Percentiles rank a stretch among this genome's conserved stretches.
phyloP scores from a whole-genome alignment of 192 early-diverging fungal species.

The Obelidium mucronatum region DNA sequence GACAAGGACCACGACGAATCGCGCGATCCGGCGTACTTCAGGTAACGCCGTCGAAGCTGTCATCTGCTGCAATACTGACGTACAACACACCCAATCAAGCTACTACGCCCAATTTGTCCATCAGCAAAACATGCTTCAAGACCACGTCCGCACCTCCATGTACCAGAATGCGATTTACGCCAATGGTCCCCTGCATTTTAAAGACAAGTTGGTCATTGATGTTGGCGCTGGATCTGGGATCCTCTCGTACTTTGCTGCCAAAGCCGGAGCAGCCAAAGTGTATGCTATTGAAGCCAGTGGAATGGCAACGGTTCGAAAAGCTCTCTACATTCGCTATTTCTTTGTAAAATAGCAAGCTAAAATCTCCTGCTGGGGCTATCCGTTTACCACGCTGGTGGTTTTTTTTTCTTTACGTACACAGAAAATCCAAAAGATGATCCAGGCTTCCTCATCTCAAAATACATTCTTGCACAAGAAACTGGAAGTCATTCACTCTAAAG shows the following conservation, averaged over 20 bases:
- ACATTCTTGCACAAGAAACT: slow-evolving; percentile 79
- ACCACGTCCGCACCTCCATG: slow-evolving; percentile 91
- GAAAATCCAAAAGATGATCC: slow-evolving; percentile 85
- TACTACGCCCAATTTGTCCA: slow-evolving; percentile 88
- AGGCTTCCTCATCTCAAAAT: slow-evolving; percentile 61
- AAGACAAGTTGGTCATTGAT: slow-evolving; percentile 88
- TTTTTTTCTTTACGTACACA: too few species aligned
- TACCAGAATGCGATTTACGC: slow-evolving; percentile 91
- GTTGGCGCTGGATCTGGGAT: slow-evolving; percentile 90
- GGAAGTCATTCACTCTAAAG: slow-evolving; percentile 86
- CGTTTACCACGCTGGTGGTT: too few species aligned
- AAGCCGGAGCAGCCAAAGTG: slow-evolving; percentile 91
- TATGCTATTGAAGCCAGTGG: slow-evolving; percentile 96
- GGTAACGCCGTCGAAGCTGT: slow-evolving; percentile 10
- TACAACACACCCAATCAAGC: slow-evolving; percentile 18
- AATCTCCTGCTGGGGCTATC: too few species aligned
- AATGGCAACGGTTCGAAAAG: slow-evolving; percentile 69
- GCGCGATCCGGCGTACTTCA: slow-evolving; percentile 58
- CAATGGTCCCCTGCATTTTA: slow-evolving; percentile 78
- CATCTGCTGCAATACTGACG: background rate
- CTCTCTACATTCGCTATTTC: background rate
- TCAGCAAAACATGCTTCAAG: slow-evolving; percentile 98
- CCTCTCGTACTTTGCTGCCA: slow-evolving; percentile 93
- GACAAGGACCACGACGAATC: slow-evolving; percentile 13
- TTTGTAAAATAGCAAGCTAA: too few species aligned